Conservation (phyloP, 2,329 filamentous ascomycete species). For the Colletotrichum eremochloae region DNA sequence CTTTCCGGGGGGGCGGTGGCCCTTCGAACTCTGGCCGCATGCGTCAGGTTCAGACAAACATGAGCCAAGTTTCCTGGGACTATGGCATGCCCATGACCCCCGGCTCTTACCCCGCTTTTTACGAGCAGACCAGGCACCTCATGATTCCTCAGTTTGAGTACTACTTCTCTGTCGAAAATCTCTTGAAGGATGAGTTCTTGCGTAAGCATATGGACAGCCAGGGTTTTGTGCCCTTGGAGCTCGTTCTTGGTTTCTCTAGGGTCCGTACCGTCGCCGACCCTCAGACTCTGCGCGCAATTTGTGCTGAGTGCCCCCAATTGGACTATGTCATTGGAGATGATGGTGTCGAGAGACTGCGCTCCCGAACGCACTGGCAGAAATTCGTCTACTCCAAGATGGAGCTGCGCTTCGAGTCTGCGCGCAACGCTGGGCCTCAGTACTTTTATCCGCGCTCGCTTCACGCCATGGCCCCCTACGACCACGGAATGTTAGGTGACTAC, state of each 20-base stretch:
- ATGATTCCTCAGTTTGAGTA: slow-evolving; percentile 78
- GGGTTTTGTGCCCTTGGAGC: slow-evolving; percentile 85
- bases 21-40: slow-evolving; percentile 48
- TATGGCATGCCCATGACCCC: slow-evolving; percentile 51
- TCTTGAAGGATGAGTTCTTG: slow-evolving; percentile 92
- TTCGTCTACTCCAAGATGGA: slow-evolving; percentile 81
- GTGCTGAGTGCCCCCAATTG: slow-evolving; percentile 77
- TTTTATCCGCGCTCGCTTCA: slow-evolving; percentile 49
- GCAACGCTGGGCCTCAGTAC: slow-evolving; percentile 74
- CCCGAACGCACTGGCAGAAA: slow-evolving; percentile 80
- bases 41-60: slow-evolving; percentile 54
- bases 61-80: slow-evolving; percentile 51
- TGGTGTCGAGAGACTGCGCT: slow-evolving; percentile 82
- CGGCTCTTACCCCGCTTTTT: slow-evolving; percentile 22
- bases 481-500: slow-evolving; percentile 46
- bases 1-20: slow-evolving; percentile 32
- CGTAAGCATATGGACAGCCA: slow-evolving; percentile 95
- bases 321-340: slow-evolving; percentile 84
- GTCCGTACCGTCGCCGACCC: slow-evolving; percentile 74
- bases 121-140: slow-evolving; percentile 28
- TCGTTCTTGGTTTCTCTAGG: slow-evolving; percentile 89
- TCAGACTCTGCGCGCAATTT: slow-evolving; percentile 59
- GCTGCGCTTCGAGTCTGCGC: slow-evolving; percentile 79
- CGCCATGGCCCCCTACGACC: slow-evolving; percentile 46
- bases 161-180: slow-evolving; percentile 96